These are phyloP conservation scores for Ustilago hordei DNA, from an alignment of 1,284 basidiomycete species.

Conservation along the genomic window DNA sequence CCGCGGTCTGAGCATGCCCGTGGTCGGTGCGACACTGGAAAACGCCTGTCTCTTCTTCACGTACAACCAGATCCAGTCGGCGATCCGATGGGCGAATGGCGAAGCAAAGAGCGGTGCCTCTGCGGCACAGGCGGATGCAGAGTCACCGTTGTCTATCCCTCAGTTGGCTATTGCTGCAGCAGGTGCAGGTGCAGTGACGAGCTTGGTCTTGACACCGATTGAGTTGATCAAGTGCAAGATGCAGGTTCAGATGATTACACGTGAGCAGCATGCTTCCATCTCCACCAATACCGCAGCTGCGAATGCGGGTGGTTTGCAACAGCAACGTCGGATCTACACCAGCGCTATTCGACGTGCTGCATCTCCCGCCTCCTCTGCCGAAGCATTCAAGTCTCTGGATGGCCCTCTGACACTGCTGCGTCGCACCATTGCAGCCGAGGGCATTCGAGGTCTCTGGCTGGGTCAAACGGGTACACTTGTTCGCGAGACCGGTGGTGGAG, in stretches of 20 bases:
- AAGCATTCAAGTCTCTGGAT: slow-evolving; percentile 68
- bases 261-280: slow-evolving; percentile 67
- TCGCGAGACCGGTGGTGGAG: slow-evolving; percentile 86
- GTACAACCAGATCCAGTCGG: slow-evolving; percentile 83
- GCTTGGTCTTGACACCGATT: slow-evolving; percentile 88
- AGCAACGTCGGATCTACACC: slow-evolving; percentile 31
- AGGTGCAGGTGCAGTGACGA: slow-evolving; percentile 83
- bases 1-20: slow-evolving; percentile 82
- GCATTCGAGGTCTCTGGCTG: slow-evolving; percentile 84
- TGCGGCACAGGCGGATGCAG: slow-evolving; percentile 68
- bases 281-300: slow-evolving; percentile 5
- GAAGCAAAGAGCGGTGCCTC: slow-evolving; percentile 35
- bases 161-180: slow-evolving; percentile 82
- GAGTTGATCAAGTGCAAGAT: slow-evolving; percentile 94
- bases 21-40: slow-evolving; percentile 89
- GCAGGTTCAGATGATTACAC: slow-evolving; percentile 88
- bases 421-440: slow-evolving; percentile 77
- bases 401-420: slow-evolving; percentile 80
- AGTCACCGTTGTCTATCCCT: slow-evolving; percentile 71
- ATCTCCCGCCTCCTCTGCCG: neutral
- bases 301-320: slow-evolving; percentile 13
- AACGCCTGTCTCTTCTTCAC: slow-evolving; percentile 88
- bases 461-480: slow-evolving; percentile 84
- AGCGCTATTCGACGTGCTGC: slow-evolving; percentile 26
- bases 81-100: slow-evolving; percentile 71